Conservation (phyloP, 2,329 filamentous ascomycete genomes). For the Fusarium burgessii region DNA sequence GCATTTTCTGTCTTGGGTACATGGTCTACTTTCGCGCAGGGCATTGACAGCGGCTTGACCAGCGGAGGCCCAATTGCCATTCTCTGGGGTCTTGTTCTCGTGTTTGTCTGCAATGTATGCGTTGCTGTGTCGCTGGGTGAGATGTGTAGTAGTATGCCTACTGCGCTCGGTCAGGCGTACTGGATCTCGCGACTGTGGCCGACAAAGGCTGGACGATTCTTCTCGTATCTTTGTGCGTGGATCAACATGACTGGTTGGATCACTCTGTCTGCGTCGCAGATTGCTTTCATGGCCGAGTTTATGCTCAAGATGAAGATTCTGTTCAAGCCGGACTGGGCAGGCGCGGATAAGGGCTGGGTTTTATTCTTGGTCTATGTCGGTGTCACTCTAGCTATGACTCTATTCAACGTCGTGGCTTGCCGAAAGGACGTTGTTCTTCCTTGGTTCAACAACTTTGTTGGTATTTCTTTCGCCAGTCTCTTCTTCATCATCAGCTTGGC, state of each 20-base stretch:
- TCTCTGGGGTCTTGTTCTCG: conserved; percentile 67
- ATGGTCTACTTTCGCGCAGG: conserved; percentile 68
- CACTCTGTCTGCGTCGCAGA: conserved; percentile 65
- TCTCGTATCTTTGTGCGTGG: conserved; percentile 69
- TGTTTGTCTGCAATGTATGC: conserved; percentile 64
- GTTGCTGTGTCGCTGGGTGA: conserved; percentile 68
- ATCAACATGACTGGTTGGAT: conserved; percentile 72
- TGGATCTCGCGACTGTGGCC: conserved; percentile 58
- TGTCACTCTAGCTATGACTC: conserved; percentile 60
- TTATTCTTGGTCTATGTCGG: conserved; percentile 67
- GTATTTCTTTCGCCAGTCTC: conserved; percentile 62
- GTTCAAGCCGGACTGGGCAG: conserved; percentile 62
- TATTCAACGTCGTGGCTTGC: conserved; percentile 64
- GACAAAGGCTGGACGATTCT: conserved; percentile 60
- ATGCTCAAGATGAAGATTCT: conserved; percentile 67
- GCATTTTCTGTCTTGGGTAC: conserved; percentile 69
- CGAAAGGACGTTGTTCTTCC: conserved; percentile 56
- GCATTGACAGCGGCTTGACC: conserved; percentile 60
- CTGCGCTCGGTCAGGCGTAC: conserved; percentile 69
- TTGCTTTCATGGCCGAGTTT: conserved; percentile 70
- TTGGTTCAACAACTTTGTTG: conserved; percentile 68
- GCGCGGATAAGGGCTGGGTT: conserved; percentile 61
- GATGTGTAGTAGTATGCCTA: conserved; percentile 69
- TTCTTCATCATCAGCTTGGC: conserved; percentile 65
- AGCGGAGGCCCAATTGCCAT: conserved; percentile 66